phyloP scores from a whole-genome alignment of 495 filamentous ascomycete genomes.

The Trichoderma parareesei region DNA sequence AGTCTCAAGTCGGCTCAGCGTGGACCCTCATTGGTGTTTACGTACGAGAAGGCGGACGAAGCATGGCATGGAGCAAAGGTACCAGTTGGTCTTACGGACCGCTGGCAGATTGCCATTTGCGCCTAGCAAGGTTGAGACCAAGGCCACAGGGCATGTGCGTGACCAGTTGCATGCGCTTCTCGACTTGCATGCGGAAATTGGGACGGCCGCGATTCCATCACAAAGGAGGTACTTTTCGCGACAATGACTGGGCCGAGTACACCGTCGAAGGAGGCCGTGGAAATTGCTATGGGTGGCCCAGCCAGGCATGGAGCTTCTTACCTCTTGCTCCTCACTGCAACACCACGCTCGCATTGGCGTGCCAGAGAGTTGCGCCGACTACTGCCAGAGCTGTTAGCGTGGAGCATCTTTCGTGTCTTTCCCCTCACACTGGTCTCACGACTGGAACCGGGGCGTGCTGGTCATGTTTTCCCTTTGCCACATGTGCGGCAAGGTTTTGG shows the following conservation, averaged over 20 bases:
- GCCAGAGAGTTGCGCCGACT: slow-evolving; percentile 9
- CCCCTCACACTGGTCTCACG: slow-evolving; percentile 6
- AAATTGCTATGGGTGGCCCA: slow-evolving; percentile 6
- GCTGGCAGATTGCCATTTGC: no score
- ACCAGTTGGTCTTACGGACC: no score
- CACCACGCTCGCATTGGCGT: neutral
- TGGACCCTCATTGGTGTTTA: neutral
- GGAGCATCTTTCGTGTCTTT: neutral
- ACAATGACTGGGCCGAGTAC: neutral
- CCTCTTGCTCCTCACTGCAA: neutral
- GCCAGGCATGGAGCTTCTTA: neutral
- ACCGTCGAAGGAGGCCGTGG: neutral
- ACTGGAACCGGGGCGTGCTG: neutral
- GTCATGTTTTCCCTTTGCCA: neutral
- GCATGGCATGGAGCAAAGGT: no score
- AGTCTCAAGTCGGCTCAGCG: slow-evolving; percentile 1
- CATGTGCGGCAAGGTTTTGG: neutral
- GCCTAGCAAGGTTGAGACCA: neutral
- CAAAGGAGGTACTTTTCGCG: neutral
- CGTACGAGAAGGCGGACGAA: no score
- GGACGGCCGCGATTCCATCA: neutral
- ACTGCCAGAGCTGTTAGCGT: neutral
- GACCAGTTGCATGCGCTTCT: neutral
- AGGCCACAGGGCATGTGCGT: neutral
- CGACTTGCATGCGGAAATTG: neutral